A percentile compares a stretch with the other conserved stretches of the same genome.
phyloP scores from a whole-genome alignment of 805 yeast genomes.

The Candida cerambycidarum region DNA sequence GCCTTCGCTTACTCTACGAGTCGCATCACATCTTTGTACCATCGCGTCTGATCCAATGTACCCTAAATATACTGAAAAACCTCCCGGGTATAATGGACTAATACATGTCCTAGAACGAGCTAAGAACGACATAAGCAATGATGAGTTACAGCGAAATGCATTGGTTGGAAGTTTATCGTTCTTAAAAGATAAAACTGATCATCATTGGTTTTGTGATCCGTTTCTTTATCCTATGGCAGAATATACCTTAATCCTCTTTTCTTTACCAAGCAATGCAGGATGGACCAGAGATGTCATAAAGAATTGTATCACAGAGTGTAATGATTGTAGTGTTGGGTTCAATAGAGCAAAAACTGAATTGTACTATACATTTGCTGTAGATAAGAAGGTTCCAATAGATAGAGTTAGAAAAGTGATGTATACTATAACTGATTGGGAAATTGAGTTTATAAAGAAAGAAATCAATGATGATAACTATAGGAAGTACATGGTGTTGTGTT shows the following conservation, averaged over 20 bases:
- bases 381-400: constrained; percentile 42
- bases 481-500: constrained; percentile 4
- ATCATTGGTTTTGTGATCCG: constrained; percentile 61
- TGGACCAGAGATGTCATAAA: constrained; percentile 44
- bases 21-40: no score
- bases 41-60: not conserved
- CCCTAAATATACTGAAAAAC: not conserved
- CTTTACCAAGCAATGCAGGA: constrained; percentile 53
- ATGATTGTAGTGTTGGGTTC: constrained; percentile 53
- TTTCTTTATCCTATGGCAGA: constrained; percentile 48
- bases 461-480: not conserved
- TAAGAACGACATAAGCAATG: constrained; percentile 1
- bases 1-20: no score
- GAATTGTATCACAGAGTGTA: constrained; percentile 47
- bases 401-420: constrained; percentile 31
- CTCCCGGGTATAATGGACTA: constrained; percentile 9
- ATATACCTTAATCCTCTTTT: constrained; percentile 58
- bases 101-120: constrained; percentile 4
- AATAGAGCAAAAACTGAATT: constrained; percentile 53
- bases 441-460: constrained; percentile 3
- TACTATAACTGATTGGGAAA: constrained; percentile 39
- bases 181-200: constrained; percentile 19
- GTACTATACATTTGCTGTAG: constrained; percentile 50
- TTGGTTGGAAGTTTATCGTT: constrained; percentile 22
- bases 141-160: constrained; percentile 1